phyloP scores from a whole-genome alignment of 2,329 filamentous ascomycete genomes.

The Alternaria atra region DNA sequence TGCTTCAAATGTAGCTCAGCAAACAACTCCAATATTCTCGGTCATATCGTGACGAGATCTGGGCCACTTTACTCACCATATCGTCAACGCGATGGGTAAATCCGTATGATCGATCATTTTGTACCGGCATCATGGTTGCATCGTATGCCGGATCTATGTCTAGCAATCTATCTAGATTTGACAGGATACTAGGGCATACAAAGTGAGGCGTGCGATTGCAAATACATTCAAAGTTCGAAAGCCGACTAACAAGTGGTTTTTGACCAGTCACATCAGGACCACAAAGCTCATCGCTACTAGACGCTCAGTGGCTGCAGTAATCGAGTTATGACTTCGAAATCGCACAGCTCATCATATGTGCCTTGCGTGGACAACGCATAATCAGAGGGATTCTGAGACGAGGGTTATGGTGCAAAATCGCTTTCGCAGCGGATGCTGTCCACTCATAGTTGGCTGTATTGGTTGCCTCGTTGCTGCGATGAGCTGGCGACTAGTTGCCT shows the following conservation, averaged over 20 bases:
- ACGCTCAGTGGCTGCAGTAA: background rate
- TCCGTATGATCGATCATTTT: background rate
- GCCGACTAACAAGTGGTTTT: background rate
- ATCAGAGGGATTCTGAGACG: background rate
- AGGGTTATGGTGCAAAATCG: background rate
- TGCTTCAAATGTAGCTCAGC: background rate
- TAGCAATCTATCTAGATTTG: background rate
- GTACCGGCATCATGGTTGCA: background rate
- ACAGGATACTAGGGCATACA: background rate
- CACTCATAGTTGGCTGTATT: background rate
- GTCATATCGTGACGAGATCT: too few species aligned
- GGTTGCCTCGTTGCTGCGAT: background rate
- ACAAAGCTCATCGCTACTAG: background rate
- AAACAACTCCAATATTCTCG: background rate
- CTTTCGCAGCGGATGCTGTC: background rate
- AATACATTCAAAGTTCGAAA: background rate
- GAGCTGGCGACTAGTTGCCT: background rate
- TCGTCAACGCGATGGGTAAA: background rate
- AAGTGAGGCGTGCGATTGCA: background rate
- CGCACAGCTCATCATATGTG: background rate
- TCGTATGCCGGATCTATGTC: background rate
- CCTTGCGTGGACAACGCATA: slow-evolving; percentile 1
- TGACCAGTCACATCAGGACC: slow-evolving; percentile 1
- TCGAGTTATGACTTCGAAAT: background rate
- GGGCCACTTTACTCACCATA: background rate